Conservation (phyloP, 73 alveolate genomes). For the Paramecium primaurelia region DNA sequence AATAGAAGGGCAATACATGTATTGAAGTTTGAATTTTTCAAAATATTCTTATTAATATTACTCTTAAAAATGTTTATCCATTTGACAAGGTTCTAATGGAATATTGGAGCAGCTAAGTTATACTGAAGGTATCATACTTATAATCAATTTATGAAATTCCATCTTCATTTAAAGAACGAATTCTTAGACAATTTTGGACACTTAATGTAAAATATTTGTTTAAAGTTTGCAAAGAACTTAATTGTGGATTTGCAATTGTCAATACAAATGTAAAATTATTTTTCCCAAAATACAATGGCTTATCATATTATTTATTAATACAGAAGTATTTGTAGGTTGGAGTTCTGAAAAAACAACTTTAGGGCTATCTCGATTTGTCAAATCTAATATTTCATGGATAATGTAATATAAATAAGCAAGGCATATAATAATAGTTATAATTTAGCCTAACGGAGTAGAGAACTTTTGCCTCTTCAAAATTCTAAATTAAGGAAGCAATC, state of each 20-base stretch:
- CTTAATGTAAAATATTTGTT: background rate
- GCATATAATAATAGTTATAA: background rate
- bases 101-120: background rate
- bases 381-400: background rate
- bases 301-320: background rate
- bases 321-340: background rate
- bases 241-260: background rate
- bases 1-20: background rate
- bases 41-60: background rate
- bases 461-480: background rate
- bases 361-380: background rate
- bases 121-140: background rate
- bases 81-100: background rate
- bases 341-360: background rate
- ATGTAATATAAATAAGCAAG: background rate
- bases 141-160: background rate
- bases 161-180: background rate
- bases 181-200: background rate
- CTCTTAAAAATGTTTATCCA: background rate
- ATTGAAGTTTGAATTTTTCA: background rate
- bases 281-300: background rate
- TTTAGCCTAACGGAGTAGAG: background rate
- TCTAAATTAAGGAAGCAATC: background rate
- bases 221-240: background rate
- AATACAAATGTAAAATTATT: background rate